Conservation (phyloP, 257 asterid species). For the Ophiorrhiza pumila region DNA sequence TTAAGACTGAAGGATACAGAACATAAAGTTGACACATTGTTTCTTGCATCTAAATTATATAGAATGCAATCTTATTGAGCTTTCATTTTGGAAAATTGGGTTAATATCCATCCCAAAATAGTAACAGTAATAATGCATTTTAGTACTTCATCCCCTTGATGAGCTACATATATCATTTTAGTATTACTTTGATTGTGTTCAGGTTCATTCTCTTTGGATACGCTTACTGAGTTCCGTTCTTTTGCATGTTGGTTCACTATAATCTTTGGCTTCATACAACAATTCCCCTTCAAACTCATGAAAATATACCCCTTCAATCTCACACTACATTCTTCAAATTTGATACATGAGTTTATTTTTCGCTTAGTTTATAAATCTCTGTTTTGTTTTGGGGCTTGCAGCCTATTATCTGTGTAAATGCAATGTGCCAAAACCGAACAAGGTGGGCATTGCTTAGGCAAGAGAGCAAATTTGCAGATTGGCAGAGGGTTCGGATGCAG, state of each 20-base stretch:
- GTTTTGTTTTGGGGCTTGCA: conserved; percentile 30
- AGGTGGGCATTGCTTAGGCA: conserved; percentile 95
- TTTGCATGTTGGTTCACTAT: neutral
- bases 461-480: conserved; percentile 96
- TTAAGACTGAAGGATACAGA: neutral
- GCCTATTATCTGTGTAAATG: conserved; percentile 93
- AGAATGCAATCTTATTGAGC: neutral
- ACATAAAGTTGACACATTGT: neutral
- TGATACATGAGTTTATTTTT: neutral
- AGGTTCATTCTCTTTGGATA: neutral
- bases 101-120: too few species aligned
- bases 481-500: conserved; percentile 99
- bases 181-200: neutral
- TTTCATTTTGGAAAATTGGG: neutral
- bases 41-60: neutral
- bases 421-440: conserved; percentile 75
- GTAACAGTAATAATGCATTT: neutral
- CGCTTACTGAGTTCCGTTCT: neutral
- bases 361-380: neutral
- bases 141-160: neutral
- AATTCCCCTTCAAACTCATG: neutral
- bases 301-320: too few species aligned
- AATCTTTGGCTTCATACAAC: neutral
- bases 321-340: neutral
- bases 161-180: neutral